A percentile compares a stretch with the other conserved stretches of the same genome.
Evolutionary conservation across 208 protist genomes (phyloP).

Genomic region (Sergeia podlipaevii): DNA sequence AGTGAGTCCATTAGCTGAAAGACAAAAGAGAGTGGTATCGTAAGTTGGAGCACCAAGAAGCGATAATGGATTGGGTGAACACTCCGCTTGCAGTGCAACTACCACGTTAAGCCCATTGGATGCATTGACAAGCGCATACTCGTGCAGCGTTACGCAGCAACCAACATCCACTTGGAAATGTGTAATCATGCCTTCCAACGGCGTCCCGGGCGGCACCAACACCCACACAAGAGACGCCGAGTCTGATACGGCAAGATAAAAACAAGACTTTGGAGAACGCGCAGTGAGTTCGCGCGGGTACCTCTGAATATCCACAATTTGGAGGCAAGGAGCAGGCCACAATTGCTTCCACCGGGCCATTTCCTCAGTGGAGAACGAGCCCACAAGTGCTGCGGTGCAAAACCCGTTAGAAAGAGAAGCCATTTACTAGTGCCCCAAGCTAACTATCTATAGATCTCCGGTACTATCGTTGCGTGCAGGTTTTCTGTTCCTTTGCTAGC

Average conservation of each 20-base stretch:
- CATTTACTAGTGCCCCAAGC: constrained; percentile 16
- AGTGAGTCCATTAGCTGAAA: constrained; percentile 45
- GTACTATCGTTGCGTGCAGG: no score
- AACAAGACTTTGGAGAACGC: no score
- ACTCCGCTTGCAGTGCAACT: constrained; percentile 33
- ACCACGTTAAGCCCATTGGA: constrained; percentile 71
- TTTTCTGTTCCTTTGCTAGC: no score
- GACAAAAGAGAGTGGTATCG: constrained; percentile 24
- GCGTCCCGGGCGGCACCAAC: constrained; percentile 44
- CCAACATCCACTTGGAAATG: constrained; percentile 72
- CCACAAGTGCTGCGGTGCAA: constrained; percentile 31
- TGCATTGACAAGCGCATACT: constrained; percentile 45
- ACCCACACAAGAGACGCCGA: constrained; percentile 54
- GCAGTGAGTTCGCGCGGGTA: constrained; percentile 30
- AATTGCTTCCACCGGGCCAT: constrained; percentile 13
- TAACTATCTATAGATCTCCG: no score
- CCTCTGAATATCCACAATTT: constrained; percentile 80
- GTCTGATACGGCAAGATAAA: constrained; percentile 75
- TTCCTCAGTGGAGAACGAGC: constrained; percentile 13
- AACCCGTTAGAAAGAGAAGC: constrained; percentile 47
- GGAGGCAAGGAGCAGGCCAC: constrained; percentile 51
- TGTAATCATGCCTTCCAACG: constrained; percentile 45
- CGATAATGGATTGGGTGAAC: constrained; percentile 32
- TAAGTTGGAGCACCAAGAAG: constrained; percentile 53
- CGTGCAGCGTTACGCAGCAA: constrained; percentile 48